Conservation (phyloP, 495 filamentous ascomycete genomes). For the Gamarada debralockiae region DNA sequence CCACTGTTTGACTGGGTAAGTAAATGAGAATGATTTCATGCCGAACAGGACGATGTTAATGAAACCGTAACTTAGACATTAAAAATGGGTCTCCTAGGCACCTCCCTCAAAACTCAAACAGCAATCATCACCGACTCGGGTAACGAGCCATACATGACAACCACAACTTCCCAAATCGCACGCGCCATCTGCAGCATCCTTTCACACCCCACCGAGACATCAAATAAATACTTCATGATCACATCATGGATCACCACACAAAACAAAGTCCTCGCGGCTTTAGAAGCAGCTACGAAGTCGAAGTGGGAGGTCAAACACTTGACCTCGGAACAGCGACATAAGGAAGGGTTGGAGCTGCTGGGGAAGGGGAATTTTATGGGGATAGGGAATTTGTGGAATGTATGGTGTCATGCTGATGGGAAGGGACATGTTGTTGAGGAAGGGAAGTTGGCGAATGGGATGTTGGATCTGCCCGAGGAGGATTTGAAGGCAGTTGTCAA, state of each 20-base stretch:
- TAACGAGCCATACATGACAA: constrained; percentile 27
- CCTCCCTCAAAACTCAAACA: constrained; percentile 27
- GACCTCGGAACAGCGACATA: constrained; percentile 36
- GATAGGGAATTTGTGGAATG: neutral
- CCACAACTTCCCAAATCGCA: constrained; percentile 40
- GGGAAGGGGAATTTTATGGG: constrained; percentile 38
- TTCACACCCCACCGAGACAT: constrained; percentile 33
- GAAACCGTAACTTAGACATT: constrained; percentile 26
- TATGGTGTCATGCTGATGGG: neutral
- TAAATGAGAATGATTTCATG: no score
- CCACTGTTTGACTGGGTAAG: constrained; percentile 45
- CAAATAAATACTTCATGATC: constrained; percentile 39
- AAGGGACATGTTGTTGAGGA: neutral
- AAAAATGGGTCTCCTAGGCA: constrained; percentile 25
- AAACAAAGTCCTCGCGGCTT: constrained; percentile 40
- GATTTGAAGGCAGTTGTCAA: neutral
- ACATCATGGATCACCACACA: constrained; percentile 41
- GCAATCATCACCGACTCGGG: constrained; percentile 34
- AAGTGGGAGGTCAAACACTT: constrained; percentile 55
- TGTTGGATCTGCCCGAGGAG: neutral
- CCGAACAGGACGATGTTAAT: no score
- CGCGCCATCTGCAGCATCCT: constrained; percentile 36
- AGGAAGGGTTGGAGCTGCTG: constrained; percentile 36
- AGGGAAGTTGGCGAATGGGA: neutral
- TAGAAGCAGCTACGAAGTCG: constrained; percentile 48